A percentile compares a stretch with the other conserved stretches of the same genome.
Conservation (phyloP, 2,329 filamentous ascomycete genomes). For the Ceratocystis eucalypticola region DNA sequence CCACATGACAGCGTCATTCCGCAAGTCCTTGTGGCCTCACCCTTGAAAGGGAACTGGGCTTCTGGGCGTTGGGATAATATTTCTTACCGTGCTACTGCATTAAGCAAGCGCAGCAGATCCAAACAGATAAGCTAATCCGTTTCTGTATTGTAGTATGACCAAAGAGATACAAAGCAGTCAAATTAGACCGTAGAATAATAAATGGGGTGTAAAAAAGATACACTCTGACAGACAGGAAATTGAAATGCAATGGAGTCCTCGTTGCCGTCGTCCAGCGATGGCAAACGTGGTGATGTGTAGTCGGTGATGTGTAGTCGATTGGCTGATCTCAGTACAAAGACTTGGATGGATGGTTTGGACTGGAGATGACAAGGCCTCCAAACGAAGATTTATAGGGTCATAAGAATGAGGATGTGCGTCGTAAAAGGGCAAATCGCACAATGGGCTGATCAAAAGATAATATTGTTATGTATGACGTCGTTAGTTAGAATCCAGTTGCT, state of each 20-base stretch:
- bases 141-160: not conserved
- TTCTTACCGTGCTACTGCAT: conserved; percentile 2
- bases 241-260: no score
- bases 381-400: not conserved
- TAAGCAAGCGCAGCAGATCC: not conserved
- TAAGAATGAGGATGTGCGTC: not conserved
- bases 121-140: not conserved
- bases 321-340: not conserved
- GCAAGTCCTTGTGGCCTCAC: not conserved
- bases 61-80: not conserved
- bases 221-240: no score
- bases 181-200: no score
- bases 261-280: not conserved
- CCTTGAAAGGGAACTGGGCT: not conserved
- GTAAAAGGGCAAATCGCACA: not conserved
- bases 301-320: not conserved
- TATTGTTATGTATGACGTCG: not conserved
- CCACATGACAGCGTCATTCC: not conserved
- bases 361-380: not conserved
- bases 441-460: conserved; percentile 1
- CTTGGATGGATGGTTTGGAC: not conserved
- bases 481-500: not conserved
- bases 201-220: no score
- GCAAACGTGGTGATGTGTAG: not conserved
- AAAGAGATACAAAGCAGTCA: not conserved